Conservation (phyloP, 345 rosid species). For the Excoecaria agallocha region DNA sequence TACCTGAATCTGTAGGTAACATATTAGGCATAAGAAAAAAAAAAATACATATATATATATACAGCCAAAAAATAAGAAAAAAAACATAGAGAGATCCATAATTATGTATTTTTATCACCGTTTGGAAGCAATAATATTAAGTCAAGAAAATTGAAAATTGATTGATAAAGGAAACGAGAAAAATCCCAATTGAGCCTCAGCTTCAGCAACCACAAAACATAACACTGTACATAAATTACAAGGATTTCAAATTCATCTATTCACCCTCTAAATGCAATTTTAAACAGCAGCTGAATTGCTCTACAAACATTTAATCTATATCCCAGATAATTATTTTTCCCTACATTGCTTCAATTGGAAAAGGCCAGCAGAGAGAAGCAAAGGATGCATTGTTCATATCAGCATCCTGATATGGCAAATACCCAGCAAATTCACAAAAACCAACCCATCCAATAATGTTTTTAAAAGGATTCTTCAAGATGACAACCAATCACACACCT, state of each 20-base stretch:
- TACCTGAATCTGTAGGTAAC: no score
- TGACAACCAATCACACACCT: conserved; percentile 22
- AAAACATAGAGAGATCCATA: no score
- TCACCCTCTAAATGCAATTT: conserved; percentile 30
- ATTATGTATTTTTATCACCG: no score
- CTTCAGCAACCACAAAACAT: conserved; percentile 20
- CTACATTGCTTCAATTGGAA: conserved; percentile 15
- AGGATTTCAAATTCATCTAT: conserved; percentile 17
- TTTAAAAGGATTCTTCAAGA: conserved; percentile 30
- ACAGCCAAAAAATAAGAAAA: no score
- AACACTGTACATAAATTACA: conserved; percentile 43
- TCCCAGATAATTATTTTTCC: conserved; percentile 26
- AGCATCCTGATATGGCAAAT: conserved; percentile 8
- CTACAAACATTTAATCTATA: conserved; percentile 38
- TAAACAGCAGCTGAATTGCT: conserved; percentile 24
- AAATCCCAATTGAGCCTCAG: conserved; percentile 13
- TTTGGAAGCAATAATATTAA: no score
- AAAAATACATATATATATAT: no score
- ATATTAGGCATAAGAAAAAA: no score
- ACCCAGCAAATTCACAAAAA: conserved; percentile 21
- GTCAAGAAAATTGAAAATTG: no score
- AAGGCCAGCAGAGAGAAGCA: conserved; percentile 21
- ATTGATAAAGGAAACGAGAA: not conserved
- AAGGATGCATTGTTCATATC: conserved; percentile 13
- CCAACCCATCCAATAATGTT: conserved; percentile 29